Percentiles rank a stretch among this genome's conserved stretches.
Conservation (phyloP, 805 yeast genomes). For the Schwanniomyces yamadae region DNA sequence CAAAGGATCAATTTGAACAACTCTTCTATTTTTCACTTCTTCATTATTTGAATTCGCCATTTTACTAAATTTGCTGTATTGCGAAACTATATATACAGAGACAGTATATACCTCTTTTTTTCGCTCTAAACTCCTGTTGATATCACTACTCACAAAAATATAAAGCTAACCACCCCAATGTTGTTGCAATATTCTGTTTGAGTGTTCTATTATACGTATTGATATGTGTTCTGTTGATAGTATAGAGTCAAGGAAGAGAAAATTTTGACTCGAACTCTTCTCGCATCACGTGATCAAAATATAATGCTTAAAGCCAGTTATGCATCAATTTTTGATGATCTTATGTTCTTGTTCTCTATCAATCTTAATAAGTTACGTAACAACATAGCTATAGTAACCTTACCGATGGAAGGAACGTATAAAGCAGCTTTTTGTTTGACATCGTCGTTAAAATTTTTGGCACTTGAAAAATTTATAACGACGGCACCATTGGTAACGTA, state of each 20-base stretch:
- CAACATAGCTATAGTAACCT: conserved; percentile 94
- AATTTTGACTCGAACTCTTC: conserved; percentile 4
- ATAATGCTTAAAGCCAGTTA: neutral
- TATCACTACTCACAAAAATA: too few relatives aligned
- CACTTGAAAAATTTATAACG: conserved; percentile 85
- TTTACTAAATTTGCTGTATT: conserved; percentile 3
- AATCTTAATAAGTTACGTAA: conserved; percentile 84
- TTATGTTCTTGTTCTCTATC: conserved; percentile 57
- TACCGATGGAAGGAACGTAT: conserved; percentile 94
- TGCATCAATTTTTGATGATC: conserved; percentile 9
- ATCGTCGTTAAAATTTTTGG: conserved; percentile 80
- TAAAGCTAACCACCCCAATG: too few relatives aligned
- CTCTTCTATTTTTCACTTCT: conserved; percentile 11
- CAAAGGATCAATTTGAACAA: conserved; percentile 45
- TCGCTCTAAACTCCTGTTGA: too few relatives aligned
- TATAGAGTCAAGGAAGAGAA: conserved; percentile 3
- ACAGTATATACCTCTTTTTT: conserved; percentile 4
- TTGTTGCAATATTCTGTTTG: too few relatives aligned
- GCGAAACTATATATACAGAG: conserved; percentile 3
- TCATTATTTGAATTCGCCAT: conserved; percentile 3
- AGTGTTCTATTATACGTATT: too few relatives aligned
- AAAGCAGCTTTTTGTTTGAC: conserved; percentile 85
- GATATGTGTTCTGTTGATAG: neutral
- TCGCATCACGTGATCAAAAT: conserved; percentile 1
- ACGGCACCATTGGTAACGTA: conserved; percentile 84